Evolutionary conservation across 2,329 filamentous ascomycete genomes (phyloP), one percentile per base, ranked within the genome.

Genomic region (Xylaria arbuscula): DNA sequence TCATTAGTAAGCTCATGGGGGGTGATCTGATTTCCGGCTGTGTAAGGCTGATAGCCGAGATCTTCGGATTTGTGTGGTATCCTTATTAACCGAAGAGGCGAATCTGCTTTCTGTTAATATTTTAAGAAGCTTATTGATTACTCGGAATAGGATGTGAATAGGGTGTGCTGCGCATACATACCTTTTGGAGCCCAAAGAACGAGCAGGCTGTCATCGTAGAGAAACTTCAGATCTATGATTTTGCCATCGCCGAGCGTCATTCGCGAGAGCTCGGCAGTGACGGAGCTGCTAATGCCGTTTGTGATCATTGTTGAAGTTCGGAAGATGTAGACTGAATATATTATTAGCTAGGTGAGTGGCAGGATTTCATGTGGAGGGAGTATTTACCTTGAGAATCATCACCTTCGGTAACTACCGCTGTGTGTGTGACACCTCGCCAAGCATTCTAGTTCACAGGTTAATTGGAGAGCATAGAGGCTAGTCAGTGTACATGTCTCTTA

Each of bases 211-310:
- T 84, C 79, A 64, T 91, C 87, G 73, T 91, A 85, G 51, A 92
- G 84, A 74, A 94, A 93, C 75, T 90, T 90, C 15, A 91, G 78
- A 76, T 93, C 90, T 22, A 88, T 78, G 17, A 90, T 79, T n/a
- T 78, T 80, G 11, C 80, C 80, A 6, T 80, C 74, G 0, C 78
- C 80, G 1, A 88, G 77, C 38, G 78, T 78, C 9, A 89, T 70
- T 28, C 78, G 76, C 42, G 82, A 81, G 3, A 79, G 78, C n/a
- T 77, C 76, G 1, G 81, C 81, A 1, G 78, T 73, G 2, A 80
- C 74, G 42, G 79, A 77, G 63, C 82, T 82, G 72, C 87, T 92
- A 66, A 90, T 87, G 47, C 88, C 88, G 60, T 89, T 89, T 64
- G 84, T 78, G 2, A 90, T 84, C 11, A 81, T 78, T 13, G 89